Conservation (phyloP, 306 rosid genomes). For the Dryas octopetala region DNA sequence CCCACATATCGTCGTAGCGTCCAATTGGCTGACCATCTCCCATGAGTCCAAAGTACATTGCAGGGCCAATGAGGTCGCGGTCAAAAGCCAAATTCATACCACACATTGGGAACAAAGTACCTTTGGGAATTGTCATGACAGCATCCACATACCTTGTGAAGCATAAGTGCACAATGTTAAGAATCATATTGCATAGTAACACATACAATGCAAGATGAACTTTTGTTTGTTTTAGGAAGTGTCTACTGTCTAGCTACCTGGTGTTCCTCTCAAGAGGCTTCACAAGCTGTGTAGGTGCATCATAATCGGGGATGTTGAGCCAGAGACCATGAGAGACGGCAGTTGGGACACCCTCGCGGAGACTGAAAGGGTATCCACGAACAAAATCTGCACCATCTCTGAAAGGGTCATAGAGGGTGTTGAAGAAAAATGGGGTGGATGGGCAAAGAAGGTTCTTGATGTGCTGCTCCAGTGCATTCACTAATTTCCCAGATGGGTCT, state of each 20-base stretch:
- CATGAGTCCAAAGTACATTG: conserved; percentile 96
- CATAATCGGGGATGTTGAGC: conserved; percentile 94
- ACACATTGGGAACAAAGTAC: conserved; percentile 74
- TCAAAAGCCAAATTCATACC: conserved; percentile 92
- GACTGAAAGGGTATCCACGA: conserved; percentile 91
- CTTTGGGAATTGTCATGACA: conserved; percentile 61
- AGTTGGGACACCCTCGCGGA: conserved; percentile 80
- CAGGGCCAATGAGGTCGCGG: conserved; percentile 89
- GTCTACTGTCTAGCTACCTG: conserved; percentile 39
- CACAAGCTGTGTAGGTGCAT: conserved; percentile 92
- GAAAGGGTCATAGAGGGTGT: conserved; percentile 68
- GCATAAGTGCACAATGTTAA: not conserved
- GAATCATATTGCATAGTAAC: not conserved
- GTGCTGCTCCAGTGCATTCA: conserved; percentile 59
- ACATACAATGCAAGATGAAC: not conserved
- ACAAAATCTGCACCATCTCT: conserved; percentile 79
- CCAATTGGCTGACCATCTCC: conserved; percentile 95
- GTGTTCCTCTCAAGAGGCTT: conserved; percentile 84
- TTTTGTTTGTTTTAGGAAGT: not conserved
- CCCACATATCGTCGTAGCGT: conserved; percentile 93
- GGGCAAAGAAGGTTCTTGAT: conserved; percentile 57
- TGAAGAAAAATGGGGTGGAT: conserved; percentile 58
- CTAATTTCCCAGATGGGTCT: conserved; percentile 46
- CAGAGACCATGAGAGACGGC: conserved; percentile 89
- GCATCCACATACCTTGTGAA: conserved; percentile 54